Conservation (phyloP, 2,329 filamentous ascomycete genomes). For the Fusarium sp. region DNA sequence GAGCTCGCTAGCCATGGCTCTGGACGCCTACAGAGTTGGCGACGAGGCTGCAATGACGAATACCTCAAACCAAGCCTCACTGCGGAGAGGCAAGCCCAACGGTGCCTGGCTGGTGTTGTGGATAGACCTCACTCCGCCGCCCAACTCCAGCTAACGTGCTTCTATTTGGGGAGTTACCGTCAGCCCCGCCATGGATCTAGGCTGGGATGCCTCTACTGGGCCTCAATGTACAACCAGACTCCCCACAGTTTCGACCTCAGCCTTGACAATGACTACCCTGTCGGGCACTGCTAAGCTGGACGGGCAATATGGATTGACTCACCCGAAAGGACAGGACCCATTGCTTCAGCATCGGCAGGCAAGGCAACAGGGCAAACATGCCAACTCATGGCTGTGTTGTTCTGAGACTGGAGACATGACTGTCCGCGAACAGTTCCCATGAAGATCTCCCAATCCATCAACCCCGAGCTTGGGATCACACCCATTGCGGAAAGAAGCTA, state of each 20-base stretch:
- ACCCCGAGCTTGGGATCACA: not conserved
- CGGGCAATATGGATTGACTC: slow-evolving; percentile 21
- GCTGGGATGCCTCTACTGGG: slow-evolving; percentile 18
- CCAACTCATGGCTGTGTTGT: slow-evolving; percentile 35
- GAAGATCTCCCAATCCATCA: slow-evolving; percentile 4
- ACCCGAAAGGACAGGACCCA: slow-evolving; percentile 12
- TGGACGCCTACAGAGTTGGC: slow-evolving; percentile 26
- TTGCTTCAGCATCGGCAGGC: slow-evolving; percentile 15
- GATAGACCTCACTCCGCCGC: slow-evolving; percentile 30
- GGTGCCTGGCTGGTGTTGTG: slow-evolving; percentile 23
- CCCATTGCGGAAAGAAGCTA: not conserved
- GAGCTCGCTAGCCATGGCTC: slow-evolving; percentile 14
- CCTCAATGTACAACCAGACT: slow-evolving; percentile 9
- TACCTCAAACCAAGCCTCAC: slow-evolving; percentile 32
- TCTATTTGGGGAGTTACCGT: slow-evolving; percentile 39
- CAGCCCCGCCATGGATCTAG: slow-evolving; percentile 9
- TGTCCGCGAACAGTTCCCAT: not conserved
- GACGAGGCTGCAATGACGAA: slow-evolving; percentile 30
- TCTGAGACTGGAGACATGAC: slow-evolving; percentile 3
- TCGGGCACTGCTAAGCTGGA: slow-evolving; percentile 4
- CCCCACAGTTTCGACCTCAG: slow-evolving; percentile 28
- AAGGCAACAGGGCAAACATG: slow-evolving; percentile 18
- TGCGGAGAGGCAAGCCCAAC: slow-evolving; percentile 3
- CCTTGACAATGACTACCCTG: slow-evolving; percentile 20
- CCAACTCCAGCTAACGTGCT: slow-evolving; percentile 14